Evolutionary conservation across 2,329 filamentous ascomycete species (phyloP), one percentile per base, ranked within the genome.

Genomic region (Penicillium aurantiogriseum): DNA sequence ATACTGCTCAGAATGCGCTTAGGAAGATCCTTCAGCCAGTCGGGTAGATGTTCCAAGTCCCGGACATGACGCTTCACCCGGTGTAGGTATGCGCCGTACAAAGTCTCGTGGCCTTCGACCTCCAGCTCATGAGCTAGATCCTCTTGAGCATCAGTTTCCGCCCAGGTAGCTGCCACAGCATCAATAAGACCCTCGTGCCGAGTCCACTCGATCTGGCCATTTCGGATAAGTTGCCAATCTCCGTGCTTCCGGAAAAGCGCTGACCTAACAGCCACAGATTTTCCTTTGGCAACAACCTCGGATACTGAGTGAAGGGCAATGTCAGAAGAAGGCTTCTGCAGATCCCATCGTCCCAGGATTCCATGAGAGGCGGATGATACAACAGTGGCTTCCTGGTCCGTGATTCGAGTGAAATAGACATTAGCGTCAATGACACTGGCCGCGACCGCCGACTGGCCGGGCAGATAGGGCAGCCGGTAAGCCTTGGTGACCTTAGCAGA

Each of bases 381-480:
- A 27, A 96, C 80, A 31, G 83, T 80, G 2, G 91, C 81, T 69
- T 96, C 90, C 9, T 88, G 85, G 35, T 86, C 80, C 0, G 90
- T 92, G 59, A 94, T 81, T 58, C 92, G 86, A 2, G 90, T 92
- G 72, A 97, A 96, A 77, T 91, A 97, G 8, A 96, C 88, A 67
- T 94, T 92, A 21, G 89, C 86, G 58, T 88, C 89, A 40, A 85
- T 83, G 2, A 87, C 90, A 75, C 88, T 94, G 0, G 86, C 88
- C 0, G 92, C 89, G 70, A 97, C 91, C 1, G 88, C 85, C 25
- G 91, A 92, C 40, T 79, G 80, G 0, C 89, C 90, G 25, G 83
- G 75, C 21, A 92, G 74, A 51, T 85, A 85, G 0, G 92, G 90
- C 13, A 97, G 80, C 29, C 88, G 85, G 71, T 96, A 96, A 0